Percentiles rank a stretch among this genome's conserved stretches.
These are phyloP conservation scores for Nosema bombycis DNA, from an alignment of 371 early-diverging fungal species.

Conservation along the genomic window DNA sequence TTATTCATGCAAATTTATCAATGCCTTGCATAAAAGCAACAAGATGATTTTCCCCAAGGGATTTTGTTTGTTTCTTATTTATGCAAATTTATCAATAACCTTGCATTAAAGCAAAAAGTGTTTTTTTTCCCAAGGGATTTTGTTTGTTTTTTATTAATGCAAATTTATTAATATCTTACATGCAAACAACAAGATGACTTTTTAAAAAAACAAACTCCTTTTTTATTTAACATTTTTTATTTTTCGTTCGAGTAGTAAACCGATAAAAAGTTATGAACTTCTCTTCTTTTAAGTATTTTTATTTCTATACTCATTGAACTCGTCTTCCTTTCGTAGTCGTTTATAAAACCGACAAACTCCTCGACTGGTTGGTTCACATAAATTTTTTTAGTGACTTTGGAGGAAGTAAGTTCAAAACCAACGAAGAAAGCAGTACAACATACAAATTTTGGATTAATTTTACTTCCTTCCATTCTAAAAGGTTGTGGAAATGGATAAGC, in stretches of 20 bases:
- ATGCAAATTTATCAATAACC: not conserved
- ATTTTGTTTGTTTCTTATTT: not conserved
- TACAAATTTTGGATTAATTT: slow-evolving; percentile 19
- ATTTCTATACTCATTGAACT: slow-evolving; percentile 32
- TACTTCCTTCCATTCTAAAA: slow-evolving; percentile 67
- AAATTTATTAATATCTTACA: not conserved
- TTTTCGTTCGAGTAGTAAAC: slow-evolving; percentile 28
- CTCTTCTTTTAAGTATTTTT: slow-evolving; percentile 42
- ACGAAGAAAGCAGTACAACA: slow-evolving; percentile 43
- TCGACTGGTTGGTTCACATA: slow-evolving; percentile 42
- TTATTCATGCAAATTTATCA: not conserved
- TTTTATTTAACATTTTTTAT: slow-evolving; percentile 7
- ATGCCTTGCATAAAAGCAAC: slow-evolving; percentile 2
- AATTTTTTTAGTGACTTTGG: slow-evolving; percentile 43
- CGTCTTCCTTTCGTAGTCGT: slow-evolving; percentile 32
- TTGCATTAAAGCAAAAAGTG: slow-evolving; percentile 46
- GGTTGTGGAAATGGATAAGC: slow-evolving; percentile 84
- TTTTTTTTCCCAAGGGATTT: slow-evolving; percentile 35
- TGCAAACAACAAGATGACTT: slow-evolving; percentile 56
- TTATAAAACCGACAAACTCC: slow-evolving; percentile 50
- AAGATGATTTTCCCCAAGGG: slow-evolving; percentile 58
- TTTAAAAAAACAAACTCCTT: no score
- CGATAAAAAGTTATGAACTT: slow-evolving; percentile 40
- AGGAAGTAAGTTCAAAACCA: slow-evolving; percentile 33
- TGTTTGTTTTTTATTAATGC: not conserved